Evolutionary conservation across 139 green algal species (phyloP).

Genomic region (Dunaliella sp.): DNA sequence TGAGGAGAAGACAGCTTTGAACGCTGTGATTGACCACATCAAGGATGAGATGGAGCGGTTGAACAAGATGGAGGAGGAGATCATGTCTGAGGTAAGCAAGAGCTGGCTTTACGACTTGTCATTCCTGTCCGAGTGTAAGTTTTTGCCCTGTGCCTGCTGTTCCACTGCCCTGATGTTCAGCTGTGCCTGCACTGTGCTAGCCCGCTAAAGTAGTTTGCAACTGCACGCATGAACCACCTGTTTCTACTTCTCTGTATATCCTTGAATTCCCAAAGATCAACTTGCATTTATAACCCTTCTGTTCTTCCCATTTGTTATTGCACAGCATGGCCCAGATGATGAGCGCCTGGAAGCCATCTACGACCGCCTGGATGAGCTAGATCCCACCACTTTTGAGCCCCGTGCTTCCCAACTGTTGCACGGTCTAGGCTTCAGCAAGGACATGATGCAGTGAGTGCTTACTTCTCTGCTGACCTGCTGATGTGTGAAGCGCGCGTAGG

Average conservation of each 20-base stretch:
- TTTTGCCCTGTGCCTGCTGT: not conserved
- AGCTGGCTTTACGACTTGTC: not conserved
- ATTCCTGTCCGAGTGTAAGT: not conserved
- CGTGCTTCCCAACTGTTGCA: conserved; percentile 86
- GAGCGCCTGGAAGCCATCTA: conserved; percentile 54
- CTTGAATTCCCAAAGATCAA: too few relatives aligned
- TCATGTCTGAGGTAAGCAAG: conserved; percentile 39
- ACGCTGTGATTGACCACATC: conserved; percentile 58
- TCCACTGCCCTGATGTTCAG: not conserved
- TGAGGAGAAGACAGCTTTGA: conserved; percentile 77
- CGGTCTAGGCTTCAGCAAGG: conserved; percentile 88
- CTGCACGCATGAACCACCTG: too few relatives aligned
- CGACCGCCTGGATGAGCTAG: conserved; percentile 71
- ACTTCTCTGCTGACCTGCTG: too few relatives aligned
- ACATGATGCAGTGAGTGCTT: conserved; percentile 63
- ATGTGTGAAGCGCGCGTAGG: conserved; percentile 40
- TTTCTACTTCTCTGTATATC: too few relatives aligned
- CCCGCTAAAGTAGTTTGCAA: not conserved
- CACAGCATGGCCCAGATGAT: conserved; percentile 55
- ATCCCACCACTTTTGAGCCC: conserved; percentile 75
- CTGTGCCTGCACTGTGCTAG: not conserved
- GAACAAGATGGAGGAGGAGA: conserved; percentile 53
- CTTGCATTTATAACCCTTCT: not conserved
- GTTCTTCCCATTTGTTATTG: not conserved
- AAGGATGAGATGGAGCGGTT: conserved; percentile 41